Base-by-base conservation (phyloP, 768 basidiomycete species). In the Rickenella mellea region DNA sequence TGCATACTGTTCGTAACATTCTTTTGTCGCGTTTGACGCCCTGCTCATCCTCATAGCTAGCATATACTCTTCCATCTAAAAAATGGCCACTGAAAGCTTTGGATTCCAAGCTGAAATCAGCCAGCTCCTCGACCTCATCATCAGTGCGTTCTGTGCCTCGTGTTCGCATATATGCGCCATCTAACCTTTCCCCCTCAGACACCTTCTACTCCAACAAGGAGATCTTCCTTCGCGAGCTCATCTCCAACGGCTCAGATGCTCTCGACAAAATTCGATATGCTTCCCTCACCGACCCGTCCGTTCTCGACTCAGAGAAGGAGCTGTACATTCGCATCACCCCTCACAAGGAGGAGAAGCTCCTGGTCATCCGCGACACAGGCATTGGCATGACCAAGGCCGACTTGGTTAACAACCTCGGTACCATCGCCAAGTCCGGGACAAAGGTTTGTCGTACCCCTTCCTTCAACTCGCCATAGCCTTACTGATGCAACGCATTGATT, bases 181-280 rank as follows among this genome's bases (percentile, higher is more conserved):
- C 51, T 55, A 10, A 55, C 51, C 8, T 22, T 30, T 39, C 11
- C 39, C 35, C 8, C n/a, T 15, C 51, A 89, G 87, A 97, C 76
- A 97, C 94, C 49, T 98, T 98, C 82, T 99, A 98, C 81, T 96
- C 92, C 48, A 97, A 99, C 83, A 99, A 99, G 76, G 94, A 97
- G 71, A 98, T 99, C 66, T 98, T 98, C 80, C 83, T 99, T 54
- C 88, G 96, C 63, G 96, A 98, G 69, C 49, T 98, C 54, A 97
- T 94, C 68, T 98, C 94, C 51, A 97, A 97, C 71, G 70, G 73
- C 51, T 98, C 96, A 46, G 96, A 98, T 79, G 96, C 96, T 39
- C 80, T 98, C 65, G 96, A 99, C 73, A 98, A 98, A 76, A 87
- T 98, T 59, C 90, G 96, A 37, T 99, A 98, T 64, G 77, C 86